phyloP scores from a whole-genome alignment of 371 early-diverging fungal genomes.

The Apophysomyces sp. region DNA sequence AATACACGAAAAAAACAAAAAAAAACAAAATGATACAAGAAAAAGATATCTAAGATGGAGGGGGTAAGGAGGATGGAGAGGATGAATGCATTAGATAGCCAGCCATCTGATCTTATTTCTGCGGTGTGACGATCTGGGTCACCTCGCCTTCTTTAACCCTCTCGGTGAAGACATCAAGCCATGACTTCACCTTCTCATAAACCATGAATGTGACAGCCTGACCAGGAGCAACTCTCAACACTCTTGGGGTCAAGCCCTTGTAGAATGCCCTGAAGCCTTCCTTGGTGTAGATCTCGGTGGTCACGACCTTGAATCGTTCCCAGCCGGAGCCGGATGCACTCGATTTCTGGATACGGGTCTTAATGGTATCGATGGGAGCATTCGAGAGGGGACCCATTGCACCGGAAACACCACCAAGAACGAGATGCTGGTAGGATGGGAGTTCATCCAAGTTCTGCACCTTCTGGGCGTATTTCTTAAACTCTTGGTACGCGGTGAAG shows the following conservation, averaged over 20 bases:
- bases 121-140: conserved; percentile 7
- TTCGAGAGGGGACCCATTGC: conserved; percentile 97
- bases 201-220: conserved; percentile 89
- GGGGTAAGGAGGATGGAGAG: neutral
- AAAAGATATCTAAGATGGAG: neutral
- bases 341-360: conserved; percentile 94
- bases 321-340: conserved; percentile 76
- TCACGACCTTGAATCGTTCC: conserved; percentile 77
- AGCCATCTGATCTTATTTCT: conserved; percentile 10
- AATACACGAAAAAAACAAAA: neutral
- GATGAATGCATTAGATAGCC: neutral
- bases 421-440: conserved; percentile 89
- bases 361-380: conserved; percentile 97
- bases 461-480: conserved; percentile 68
- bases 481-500: conserved; percentile 95
- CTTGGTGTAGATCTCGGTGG: conserved; percentile 73
- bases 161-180: conserved; percentile 63
- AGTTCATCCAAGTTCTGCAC: conserved; percentile 81
- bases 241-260: conserved; percentile 93
- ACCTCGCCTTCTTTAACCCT: conserved; percentile 40
- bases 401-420: conserved; percentile 93
- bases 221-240: conserved; percentile 88
- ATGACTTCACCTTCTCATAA: conserved; percentile 79
- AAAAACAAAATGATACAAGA: conserved; percentile 1
- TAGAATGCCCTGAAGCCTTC: conserved; percentile 95